Percentiles rank a stretch among this genome's conserved stretches.
phyloP scores from a whole-genome alignment of 371 early-diverging fungal species.

The Circinella minor region DNA sequence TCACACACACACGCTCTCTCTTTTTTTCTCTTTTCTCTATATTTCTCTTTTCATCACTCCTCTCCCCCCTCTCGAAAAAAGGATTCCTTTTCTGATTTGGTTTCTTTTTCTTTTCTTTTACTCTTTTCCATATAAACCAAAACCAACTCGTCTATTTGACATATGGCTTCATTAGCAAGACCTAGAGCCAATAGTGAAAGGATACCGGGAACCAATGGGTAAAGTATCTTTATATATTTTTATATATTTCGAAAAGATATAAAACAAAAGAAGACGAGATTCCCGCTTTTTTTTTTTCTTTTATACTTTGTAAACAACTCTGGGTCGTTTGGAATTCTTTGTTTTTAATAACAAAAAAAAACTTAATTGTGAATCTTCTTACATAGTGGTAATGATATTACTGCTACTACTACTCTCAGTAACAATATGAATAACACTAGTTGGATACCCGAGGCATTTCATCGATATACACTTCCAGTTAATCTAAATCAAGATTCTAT shows the following conservation, averaged over 20 bases:
- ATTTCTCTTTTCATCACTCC: background rate
- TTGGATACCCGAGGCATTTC: constrained; percentile 33
- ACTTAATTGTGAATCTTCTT: background rate
- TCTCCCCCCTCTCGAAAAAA: background rate
- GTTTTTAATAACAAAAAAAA: too few relatives aligned
- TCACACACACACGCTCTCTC: constrained; percentile 5
- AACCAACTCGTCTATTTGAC: too few relatives aligned
- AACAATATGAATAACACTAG: background rate
- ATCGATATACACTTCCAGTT: constrained; percentile 23
- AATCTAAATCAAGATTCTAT: constrained; percentile 19
- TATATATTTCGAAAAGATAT: background rate
- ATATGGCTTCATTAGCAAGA: constrained; percentile 23
- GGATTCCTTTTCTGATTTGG: background rate
- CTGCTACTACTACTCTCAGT: background rate
- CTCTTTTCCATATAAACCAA: too few relatives aligned
- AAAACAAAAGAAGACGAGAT: background rate
- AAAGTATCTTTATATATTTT: constrained; percentile 3
- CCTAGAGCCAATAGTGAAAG: constrained; percentile 24
- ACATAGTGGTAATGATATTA: background rate
- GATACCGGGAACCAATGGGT: constrained; percentile 22
- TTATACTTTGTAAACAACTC: too few relatives aligned
- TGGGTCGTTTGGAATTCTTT: too few relatives aligned
- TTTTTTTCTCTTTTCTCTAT: background rate
- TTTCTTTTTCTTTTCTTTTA: too few relatives aligned
- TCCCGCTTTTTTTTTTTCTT: background rate